phyloP scores from a whole-genome alignment of 345 rosid genomes.

The Ceriops decandra region DNA sequence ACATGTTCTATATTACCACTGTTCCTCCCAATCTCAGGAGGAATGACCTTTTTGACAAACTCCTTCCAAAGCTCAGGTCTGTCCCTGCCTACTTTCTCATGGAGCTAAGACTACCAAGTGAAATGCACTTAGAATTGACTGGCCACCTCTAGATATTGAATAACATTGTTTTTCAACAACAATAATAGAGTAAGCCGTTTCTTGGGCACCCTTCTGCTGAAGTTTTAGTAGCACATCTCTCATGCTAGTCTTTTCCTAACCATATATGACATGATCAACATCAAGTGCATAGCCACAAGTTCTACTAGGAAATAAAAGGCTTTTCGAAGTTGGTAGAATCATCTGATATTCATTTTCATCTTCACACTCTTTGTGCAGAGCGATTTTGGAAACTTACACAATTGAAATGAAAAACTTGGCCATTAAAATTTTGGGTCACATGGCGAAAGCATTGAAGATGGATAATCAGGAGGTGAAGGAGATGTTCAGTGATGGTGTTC shows the following conservation, averaged over 20 bases:
- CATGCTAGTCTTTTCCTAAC: too few relatives aligned
- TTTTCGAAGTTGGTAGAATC: neutral
- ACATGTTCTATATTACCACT: slow-evolving; percentile 43
- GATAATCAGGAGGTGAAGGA: slow-evolving; percentile 43
- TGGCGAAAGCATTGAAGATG: slow-evolving; percentile 45
- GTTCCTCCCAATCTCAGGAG: slow-evolving; percentile 34
- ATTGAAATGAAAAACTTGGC: slow-evolving; percentile 34
- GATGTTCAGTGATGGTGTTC: slow-evolving; percentile 38
- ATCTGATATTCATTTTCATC: neutral
- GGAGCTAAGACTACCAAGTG: neutral
- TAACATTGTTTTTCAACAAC: too few relatives aligned
- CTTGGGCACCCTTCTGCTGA: too few relatives aligned
- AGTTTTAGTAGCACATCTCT: too few relatives aligned
- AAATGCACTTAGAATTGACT: neutral
- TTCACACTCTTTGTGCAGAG: slow-evolving; percentile 29
- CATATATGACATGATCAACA: too few relatives aligned
- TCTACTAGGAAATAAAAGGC: neutral
- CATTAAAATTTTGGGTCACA: slow-evolving; percentile 27
- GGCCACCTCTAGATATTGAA: neutral
- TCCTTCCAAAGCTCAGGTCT: slow-evolving; percentile 44
- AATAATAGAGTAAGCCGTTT: too few relatives aligned
- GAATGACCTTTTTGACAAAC: slow-evolving; percentile 33
- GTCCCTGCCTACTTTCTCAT: neutral
- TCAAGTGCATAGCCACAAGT: too few relatives aligned
- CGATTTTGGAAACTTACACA: slow-evolving; percentile 42